These are phyloP conservation scores for Mycosphaerella arachidis DNA, from an alignment of 2,329 filamentous ascomycete species.

Conservation along the genomic window DNA sequence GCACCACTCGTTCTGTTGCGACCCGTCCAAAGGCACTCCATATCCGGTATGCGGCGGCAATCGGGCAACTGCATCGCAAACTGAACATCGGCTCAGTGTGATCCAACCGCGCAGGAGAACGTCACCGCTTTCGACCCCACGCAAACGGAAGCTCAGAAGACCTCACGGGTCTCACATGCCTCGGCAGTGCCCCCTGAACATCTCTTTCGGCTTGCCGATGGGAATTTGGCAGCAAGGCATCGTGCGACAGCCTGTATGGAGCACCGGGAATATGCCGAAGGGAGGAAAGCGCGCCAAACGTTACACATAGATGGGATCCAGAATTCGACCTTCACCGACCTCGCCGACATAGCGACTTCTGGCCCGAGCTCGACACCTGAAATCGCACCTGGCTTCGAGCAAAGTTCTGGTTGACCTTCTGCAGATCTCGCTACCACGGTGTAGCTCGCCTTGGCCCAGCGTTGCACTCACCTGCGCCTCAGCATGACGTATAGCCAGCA, in stretches of 20 bases:
- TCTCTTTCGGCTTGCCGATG: neutral
- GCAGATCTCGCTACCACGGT: neutral
- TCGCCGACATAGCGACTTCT: neutral
- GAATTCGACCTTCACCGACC: neutral
- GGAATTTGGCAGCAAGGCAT: neutral
- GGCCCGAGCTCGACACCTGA: no score
- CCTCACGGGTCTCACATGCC: neutral
- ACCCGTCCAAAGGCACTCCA: neutral
- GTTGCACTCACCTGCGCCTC: neutral
- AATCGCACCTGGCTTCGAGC: no score
- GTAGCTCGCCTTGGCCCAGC: neutral
- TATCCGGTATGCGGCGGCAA: neutral
- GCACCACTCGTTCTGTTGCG: neutral
- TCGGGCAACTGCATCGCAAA: neutral
- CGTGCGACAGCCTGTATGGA: neutral
- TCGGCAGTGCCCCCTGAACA: neutral
- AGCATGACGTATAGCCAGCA: neutral
- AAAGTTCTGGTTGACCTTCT: neutral
- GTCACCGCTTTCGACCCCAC: neutral
- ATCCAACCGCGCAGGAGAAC: neutral
- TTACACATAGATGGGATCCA: neutral
- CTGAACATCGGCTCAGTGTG: neutral
- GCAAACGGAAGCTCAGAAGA: neutral
- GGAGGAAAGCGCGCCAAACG: neutral
- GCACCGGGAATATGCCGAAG: neutral